Conservation (phyloP, 441 rosid species). For the Rhodomyrtus psidioides region DNA sequence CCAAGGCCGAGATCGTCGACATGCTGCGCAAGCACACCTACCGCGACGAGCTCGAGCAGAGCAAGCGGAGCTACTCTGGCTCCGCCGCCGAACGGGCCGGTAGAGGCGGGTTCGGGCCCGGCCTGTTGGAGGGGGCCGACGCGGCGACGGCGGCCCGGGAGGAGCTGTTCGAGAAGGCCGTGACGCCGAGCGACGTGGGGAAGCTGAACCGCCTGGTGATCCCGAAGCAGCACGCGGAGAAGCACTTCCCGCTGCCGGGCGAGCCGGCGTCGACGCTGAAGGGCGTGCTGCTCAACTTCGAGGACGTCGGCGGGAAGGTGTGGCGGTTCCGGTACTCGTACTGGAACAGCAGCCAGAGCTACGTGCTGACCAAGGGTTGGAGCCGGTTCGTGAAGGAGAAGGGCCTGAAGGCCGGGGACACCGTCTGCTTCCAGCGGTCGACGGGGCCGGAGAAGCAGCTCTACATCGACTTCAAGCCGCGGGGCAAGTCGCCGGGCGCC, state of each 20-base stretch:
- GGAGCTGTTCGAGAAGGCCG: constrained; percentile 5
- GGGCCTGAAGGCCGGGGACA: not conserved
- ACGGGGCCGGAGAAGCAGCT: not conserved
- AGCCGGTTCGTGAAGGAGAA: constrained; percentile 5
- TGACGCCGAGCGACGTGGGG: constrained; percentile 2
- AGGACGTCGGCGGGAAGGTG: not conserved
- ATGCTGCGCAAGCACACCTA: constrained; percentile 1
- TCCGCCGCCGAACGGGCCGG: not conserved
- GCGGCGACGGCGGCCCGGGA: not conserved
- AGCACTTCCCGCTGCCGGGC: constrained; percentile 5
- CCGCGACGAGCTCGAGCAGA: not conserved
- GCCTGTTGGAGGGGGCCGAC: not conserved
- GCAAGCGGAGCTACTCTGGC: not conserved
- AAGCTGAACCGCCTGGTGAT: constrained; percentile 3
- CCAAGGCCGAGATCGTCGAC: not conserved
- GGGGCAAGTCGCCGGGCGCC: not conserved
- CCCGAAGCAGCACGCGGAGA: not conserved
- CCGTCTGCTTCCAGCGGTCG: constrained; percentile 1
- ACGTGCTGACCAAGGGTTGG: constrained; percentile 2
- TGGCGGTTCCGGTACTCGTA: constrained; percentile 2
- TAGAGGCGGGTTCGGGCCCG: not conserved
- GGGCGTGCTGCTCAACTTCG: not conserved
- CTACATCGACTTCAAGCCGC: not conserved
- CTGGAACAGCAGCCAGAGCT: not conserved
- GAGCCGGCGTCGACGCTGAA: not conserved